Evolutionary conservation across 805 yeast species (phyloP).

Genomic region (Metschnikowia peoriensis): DNA sequence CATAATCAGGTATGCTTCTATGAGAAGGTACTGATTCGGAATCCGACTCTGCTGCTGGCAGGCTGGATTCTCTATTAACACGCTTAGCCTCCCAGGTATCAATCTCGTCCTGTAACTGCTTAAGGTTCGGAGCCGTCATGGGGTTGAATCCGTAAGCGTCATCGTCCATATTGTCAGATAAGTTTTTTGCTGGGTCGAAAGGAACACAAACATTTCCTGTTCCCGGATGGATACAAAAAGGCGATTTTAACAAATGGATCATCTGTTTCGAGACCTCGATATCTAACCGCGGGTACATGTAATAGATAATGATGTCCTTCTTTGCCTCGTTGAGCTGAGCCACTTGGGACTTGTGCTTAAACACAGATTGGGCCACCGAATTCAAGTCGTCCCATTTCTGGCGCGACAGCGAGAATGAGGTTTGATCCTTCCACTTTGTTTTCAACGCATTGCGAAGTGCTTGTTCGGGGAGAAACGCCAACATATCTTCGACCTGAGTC

Average conservation of each 20-base stretch:
- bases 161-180: constrained; percentile 32
- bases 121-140: constrained; percentile 71
- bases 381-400: constrained; percentile 83
- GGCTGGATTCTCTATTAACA: constrained; percentile 28
- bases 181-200: constrained; percentile 48
- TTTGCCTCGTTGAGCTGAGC: constrained; percentile 62
- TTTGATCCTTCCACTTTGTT: constrained; percentile 52
- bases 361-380: constrained; percentile 43
- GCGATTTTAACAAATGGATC: constrained; percentile 90
- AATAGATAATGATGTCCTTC: constrained; percentile 76
- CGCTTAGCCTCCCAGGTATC: constrained; percentile 46
- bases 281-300: constrained; percentile 89
- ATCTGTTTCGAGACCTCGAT: constrained; percentile 87
- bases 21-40: constrained; percentile 14
- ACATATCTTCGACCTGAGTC: constrained; percentile 50
- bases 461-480: constrained; percentile 63
- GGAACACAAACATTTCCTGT: constrained; percentile 97
- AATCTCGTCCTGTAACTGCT: constrained; percentile 61
- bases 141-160: constrained; percentile 68
- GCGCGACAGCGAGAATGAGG: constrained; percentile 40
- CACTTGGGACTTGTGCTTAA: constrained; percentile 47
- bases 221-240: constrained; percentile 95
- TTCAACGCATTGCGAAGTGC: constrained; percentile 51
- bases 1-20: constrained; percentile 44
- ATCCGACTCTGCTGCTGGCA: constrained; percentile 23